Evolutionary conservation across 495 filamentous ascomycete genomes (phyloP), one percentile per base, ranked within the genome.

Genomic region (Neurospora cerealis): DNA sequence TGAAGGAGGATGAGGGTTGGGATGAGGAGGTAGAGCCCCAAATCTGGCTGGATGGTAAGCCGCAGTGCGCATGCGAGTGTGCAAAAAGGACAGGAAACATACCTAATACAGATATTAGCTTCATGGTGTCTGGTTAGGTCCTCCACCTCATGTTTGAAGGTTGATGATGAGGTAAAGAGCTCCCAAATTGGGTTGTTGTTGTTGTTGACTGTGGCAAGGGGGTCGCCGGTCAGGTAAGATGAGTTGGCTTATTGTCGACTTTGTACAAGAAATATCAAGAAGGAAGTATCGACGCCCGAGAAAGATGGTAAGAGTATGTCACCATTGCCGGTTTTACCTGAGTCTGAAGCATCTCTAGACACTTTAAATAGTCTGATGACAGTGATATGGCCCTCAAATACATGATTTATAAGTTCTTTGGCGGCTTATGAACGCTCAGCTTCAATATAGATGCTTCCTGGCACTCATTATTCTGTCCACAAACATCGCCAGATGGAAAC

Each of bases 1-100:
- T 99, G 95, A 36, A 93, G 70, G 24, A 95, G 79, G 75, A 97
- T 88, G 42, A 93, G 80, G 3, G 80, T 75, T 2, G 92, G 91
- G 73, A 97, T 87, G 38, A 88, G 81, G 73, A 88, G 79, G 19
- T 81, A 83, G 48, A 91, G 83, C 40, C 88, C 74, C 21, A 79
- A 60, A 75, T 91, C 89, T 91, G 34, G 11, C 13, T 41, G 4
- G 34, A 32, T 21, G 37, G 73, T 66, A 34, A 66, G 54, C 15
- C 28, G 54, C 13, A 62, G 1, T 62, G 54, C 13, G 13, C 54
- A 62, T 8, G 24, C 28, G 17, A 62, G 24, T 32, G 54, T 19
- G 7, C 2, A 17, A 4, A 36, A 7, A 66, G 54, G 15, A 34
- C 13, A 19, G 2, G 1, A 7, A 17, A 19, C 54, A 11, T 66